These are phyloP conservation scores for Chlorencoelia australis DNA, from an alignment of 2,329 filamentous ascomycete species.

Conservation along the genomic window DNA sequence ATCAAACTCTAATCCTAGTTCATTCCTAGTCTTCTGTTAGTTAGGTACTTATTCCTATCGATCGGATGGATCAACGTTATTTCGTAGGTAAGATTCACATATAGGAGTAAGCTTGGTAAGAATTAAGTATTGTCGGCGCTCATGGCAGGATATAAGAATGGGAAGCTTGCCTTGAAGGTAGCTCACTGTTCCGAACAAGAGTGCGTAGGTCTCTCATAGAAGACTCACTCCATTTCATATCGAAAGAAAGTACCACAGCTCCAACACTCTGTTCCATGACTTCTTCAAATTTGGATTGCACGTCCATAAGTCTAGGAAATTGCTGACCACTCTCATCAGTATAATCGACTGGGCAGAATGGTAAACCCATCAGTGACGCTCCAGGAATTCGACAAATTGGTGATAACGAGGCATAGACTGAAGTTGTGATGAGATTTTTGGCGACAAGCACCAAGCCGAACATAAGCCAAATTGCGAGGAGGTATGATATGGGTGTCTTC, in stretches of 20 bases:
- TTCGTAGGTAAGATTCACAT: conserved; percentile 7
- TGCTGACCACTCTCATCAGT: conserved; percentile 13
- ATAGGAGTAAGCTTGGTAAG: too few species aligned
- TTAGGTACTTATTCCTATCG: background rate
- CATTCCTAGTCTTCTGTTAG: conserved; percentile 36
- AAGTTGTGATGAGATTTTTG: conserved; percentile 52
- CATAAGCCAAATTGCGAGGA: conserved; percentile 51
- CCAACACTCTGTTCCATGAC: conserved; percentile 59
- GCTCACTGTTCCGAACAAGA: conserved; percentile 58
- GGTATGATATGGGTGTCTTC: conserved; percentile 53
- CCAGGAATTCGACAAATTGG: conserved; percentile 64
- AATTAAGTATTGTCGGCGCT: too few species aligned
- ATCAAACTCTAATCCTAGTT: conserved; percentile 66
- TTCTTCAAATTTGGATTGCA: conserved; percentile 68
- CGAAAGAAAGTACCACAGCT: conserved; percentile 58
- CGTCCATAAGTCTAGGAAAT: conserved; percentile 51
- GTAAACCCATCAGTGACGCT: conserved; percentile 46
- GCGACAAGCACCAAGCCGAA: conserved; percentile 48
- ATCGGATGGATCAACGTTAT: background rate
- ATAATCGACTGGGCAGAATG: conserved; percentile 44
- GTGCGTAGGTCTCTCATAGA: conserved; percentile 65
- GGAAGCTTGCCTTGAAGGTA: conserved; percentile 41
- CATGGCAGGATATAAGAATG: background rate
- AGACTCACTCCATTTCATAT: conserved; percentile 69
- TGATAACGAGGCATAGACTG: conserved; percentile 50